Evolutionary conservation across 257 asterid species (phyloP), one percentile per base, ranked within the genome.

Genomic region (Solanum rostratum): DNA sequence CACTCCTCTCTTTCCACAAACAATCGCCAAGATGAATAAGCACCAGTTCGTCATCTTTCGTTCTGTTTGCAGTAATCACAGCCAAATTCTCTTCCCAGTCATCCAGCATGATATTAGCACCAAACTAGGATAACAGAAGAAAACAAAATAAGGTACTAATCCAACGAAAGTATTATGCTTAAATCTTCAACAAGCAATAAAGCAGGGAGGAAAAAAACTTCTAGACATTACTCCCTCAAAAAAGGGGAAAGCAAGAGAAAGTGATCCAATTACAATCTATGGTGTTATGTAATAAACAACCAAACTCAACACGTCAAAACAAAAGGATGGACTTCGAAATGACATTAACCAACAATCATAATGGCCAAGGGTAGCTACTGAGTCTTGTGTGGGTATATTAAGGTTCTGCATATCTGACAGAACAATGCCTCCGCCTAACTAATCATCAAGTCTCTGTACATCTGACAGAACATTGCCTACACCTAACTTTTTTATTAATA

Each of bases 61-160:
- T 97, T 89, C 99, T 89, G 88, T 97, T 97, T 81, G 99, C 98
- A 60, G 97, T 89, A 81, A 97, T 95, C 87, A 97, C 97, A 2
- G 99, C 99, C 92, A 97, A 87, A 89, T 95, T 97, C 86, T 94
- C 98, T 87, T 95, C 96, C 99, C 99, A 97, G 86, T 91, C 96
- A 87, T 95, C 98, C 89, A 97, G 92, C 98, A 97, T 91, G 86
- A 92, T 91, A 86, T 91, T 93, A 65, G 88, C 91, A 85, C 92
- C 93, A 86, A 90, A 85, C 98, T 97, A 89, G 52, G 82, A 50
- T 33, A 83, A 20, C 2, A 84, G 63, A 84, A 66, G 43, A 50
- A 85, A 82, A 19, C 84, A 16, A 46, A 85, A 86, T 43, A 85
- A 41, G 82, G 45, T 78, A 50, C 50, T 50, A 5, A 78, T 78